These are phyloP conservation scores for Boletus rubroflammeus DNA, from an alignment of 768 basidiomycete genomes.

Conservation along the genomic window DNA sequence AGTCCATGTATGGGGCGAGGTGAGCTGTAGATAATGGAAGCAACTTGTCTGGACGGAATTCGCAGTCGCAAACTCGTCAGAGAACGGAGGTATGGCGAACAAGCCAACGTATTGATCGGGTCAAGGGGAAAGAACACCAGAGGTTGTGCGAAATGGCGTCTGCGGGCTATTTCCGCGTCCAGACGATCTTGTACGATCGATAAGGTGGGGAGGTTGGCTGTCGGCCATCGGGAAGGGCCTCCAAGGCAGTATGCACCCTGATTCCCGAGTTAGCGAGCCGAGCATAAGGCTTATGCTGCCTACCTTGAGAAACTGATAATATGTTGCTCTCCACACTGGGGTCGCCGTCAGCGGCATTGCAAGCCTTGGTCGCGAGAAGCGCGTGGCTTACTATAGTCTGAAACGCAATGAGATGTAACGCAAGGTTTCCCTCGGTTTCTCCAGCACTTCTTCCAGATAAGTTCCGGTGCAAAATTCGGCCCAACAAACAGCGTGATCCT, in stretches of 20 bases:
- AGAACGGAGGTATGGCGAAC: constrained; percentile 39
- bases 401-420: constrained; percentile 64
- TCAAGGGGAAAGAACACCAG: constrained; percentile 80
- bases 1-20: constrained; percentile 41
- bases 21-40: constrained; percentile 35
- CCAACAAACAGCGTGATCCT: constrained; percentile 67
- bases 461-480: constrained; percentile 74
- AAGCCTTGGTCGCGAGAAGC: neutral
- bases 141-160: constrained; percentile 69
- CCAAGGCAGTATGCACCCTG: constrained; percentile 72
- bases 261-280: neutral
- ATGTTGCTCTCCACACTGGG: constrained; percentile 67
- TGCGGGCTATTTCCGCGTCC: constrained; percentile 36
- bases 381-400: constrained; percentile 68
- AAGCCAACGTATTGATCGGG: constrained; percentile 45
- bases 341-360: constrained; percentile 2
- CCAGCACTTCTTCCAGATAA: constrained; percentile 69
- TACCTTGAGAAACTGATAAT: constrained; percentile 79
- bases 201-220: constrained; percentile 37
- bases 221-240: constrained; percentile 64
- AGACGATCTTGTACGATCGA: constrained; percentile 70
- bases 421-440: constrained; percentile 45
- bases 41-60: constrained; percentile 64
- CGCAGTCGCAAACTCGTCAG: constrained; percentile 63
- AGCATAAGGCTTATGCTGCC: neutral